phyloP scores from a whole-genome alignment of 1,139 yeast species.

The Suhomyces wounanorum region DNA sequence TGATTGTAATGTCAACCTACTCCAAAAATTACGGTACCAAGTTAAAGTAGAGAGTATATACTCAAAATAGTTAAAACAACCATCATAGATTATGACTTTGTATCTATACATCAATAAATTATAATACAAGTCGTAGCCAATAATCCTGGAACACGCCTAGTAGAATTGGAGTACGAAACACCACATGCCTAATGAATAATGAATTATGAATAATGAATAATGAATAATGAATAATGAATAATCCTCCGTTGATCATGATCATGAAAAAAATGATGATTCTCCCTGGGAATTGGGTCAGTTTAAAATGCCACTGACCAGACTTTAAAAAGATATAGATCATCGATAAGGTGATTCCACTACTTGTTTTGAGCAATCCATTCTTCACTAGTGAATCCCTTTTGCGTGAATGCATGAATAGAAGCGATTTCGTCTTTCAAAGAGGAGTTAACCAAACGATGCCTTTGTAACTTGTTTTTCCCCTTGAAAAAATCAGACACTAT shows the following conservation, averaged over 20 bases:
- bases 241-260: no score
- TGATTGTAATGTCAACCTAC: slow-evolving; percentile 16
- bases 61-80: neutral
- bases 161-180: no score
- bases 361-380: slow-evolving; percentile 63
- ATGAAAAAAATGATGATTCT: no score
- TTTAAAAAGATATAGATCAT: neutral
- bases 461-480: slow-evolving; percentile 81
- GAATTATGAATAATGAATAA: no score
- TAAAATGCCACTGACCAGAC: no score
- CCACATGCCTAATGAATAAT: no score
- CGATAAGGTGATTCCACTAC: neutral
- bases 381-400: slow-evolving; percentile 73
- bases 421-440: slow-evolving; percentile 82
- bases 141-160: no score
- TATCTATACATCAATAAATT: neutral
- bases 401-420: slow-evolving; percentile 91
- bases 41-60: neutral
- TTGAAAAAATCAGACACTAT: slow-evolving; percentile 73
- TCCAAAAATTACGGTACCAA: slow-evolving; percentile 7
- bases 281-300: no score
- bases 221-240: no score
- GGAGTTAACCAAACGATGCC: slow-evolving; percentile 83
- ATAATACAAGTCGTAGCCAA: neutral
- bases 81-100: neutral